A percentile compares a stretch with the other conserved stretches of the same genome.
These are phyloP conservation scores for Coprinellus aureogranulatus DNA, from an alignment of 768 basidiomycete species.

Conservation along the genomic window DNA sequence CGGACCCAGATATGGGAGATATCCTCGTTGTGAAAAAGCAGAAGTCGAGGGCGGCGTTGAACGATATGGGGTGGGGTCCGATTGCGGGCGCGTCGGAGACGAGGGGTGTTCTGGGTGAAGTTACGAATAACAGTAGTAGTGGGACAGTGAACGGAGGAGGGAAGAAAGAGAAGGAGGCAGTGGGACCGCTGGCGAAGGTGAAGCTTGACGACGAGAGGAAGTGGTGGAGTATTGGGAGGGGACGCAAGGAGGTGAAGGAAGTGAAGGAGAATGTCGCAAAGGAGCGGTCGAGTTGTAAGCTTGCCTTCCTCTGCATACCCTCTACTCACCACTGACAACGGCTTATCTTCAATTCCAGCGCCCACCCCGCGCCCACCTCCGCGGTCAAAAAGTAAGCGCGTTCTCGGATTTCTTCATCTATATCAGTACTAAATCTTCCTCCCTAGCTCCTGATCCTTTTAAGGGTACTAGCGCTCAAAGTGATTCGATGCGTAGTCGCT, in stretches of 20 bases:
- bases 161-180: constrained; percentile 26
- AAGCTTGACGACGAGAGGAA: constrained; percentile 39
- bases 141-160: constrained; percentile 16
- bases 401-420: background rate
- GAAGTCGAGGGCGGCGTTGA: constrained; percentile 60
- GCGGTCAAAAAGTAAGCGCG: constrained; percentile 40
- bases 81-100: background rate
- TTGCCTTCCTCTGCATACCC: background rate
- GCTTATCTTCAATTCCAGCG: constrained; percentile 47
- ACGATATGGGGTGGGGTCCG: constrained; percentile 53
- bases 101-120: constrained; percentile 43
- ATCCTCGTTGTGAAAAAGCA: constrained; percentile 76
- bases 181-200: constrained; percentile 32
- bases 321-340: constrained; percentile 4
- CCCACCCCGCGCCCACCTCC: too few relatives aligned
- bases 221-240: constrained; percentile 83
- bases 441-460: constrained; percentile 47
- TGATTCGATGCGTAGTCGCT: constrained; percentile 37
- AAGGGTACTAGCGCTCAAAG: background rate
- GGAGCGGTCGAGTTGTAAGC: constrained; percentile 42
- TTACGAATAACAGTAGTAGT: constrained; percentile 47
- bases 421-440: background rate
- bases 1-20: constrained; percentile 66
- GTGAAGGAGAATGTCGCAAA: constrained; percentile 40
- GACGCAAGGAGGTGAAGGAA: constrained; percentile 71